Conservation (phyloP, 768 basidiomycete genomes). For the Antrodiella citrinella region DNA sequence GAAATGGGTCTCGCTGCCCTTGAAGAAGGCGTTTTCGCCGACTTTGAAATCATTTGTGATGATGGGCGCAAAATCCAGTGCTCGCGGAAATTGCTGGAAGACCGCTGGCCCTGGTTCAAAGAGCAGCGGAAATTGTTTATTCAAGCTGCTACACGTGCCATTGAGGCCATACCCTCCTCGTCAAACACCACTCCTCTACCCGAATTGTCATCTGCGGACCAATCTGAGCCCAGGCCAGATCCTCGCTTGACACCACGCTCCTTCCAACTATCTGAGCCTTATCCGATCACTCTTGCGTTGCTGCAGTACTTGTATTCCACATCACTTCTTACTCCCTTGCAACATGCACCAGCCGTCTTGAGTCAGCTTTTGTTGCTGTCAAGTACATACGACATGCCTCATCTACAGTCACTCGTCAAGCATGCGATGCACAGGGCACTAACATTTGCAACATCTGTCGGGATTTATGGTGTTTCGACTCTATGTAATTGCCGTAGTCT, state of each 20-base stretch:
- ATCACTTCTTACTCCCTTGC: constrained; percentile 80
- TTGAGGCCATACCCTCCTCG: constrained; percentile 53
- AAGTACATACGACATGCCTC: constrained; percentile 70
- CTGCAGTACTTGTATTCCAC: constrained; percentile 92
- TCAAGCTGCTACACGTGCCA: constrained; percentile 44
- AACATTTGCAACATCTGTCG: constrained; percentile 78
- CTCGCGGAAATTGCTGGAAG: constrained; percentile 77
- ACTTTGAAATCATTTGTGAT: constrained; percentile 90
- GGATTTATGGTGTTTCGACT: constrained; percentile 93
- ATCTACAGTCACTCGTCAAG: constrained; percentile 74
- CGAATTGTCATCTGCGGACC: constrained; percentile 37
- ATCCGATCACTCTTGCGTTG: constrained; percentile 80
- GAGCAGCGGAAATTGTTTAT: constrained; percentile 56
- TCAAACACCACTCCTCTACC: constrained; percentile 57
- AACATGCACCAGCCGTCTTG: constrained; percentile 84
- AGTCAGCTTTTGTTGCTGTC: constrained; percentile 80
- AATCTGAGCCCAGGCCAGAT: constrained; percentile 52
- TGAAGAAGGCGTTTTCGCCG: constrained; percentile 73
- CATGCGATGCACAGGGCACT: constrained; percentile 91
- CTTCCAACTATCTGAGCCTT: constrained; percentile 81
- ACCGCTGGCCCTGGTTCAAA: constrained; percentile 95
- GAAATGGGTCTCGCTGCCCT: constrained; percentile 78
- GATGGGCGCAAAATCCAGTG: constrained; percentile 80
- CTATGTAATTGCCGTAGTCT: constrained; percentile 82
- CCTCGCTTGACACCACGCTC: constrained; percentile 75